Base-by-base conservation (phyloP, 1,284 basidiomycete species). In the Pseudozyma flocculosa region DNA sequence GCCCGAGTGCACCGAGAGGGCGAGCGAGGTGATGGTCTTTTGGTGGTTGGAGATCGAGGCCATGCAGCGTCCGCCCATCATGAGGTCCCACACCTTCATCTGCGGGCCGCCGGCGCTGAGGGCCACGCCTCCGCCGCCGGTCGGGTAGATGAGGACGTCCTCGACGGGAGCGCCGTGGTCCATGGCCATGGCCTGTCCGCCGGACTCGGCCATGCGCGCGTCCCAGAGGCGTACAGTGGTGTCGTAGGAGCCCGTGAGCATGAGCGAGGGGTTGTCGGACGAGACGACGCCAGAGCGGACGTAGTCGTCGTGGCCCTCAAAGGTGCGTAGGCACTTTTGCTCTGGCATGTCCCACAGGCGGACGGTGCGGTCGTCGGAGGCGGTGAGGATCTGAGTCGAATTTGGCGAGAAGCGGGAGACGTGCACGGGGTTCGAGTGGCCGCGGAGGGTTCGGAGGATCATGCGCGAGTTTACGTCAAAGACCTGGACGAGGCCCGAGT, bases 401-500 rank as follows among this genome's bases (percentile, higher is more conserved):
- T 86, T 83, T 2, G 87, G 80, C 2, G 94, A 97, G 79, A 98
- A 99, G 70, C 88, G 89, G 10, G 92, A 86, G 56, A 95, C 88
- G 80, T 97, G 93, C 0, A 96, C 92, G 61, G 61, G 83, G 80
- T 94, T 91, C 72, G 92, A 90, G 79, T 98, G 94, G 1, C 88
- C 87, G 67, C 91, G 88, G 59, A 99, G 84, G 0, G 91, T 90
- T 48, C 95, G 85, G 59, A 99, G 83, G 64, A 99, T 92, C 13
- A 94, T 94, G 44, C 95, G 84, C 22, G 90, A 94, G 70, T 87
- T 90, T 51, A 97, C 86, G 79, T 99, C 95, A 74, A 99, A 99
- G 21, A 98, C 83, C 82, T 98, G 95, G 22, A 99, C 85, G 14
- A 93, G 79, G 10, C 94, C 95, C 57, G 87, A 88, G 78, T 98